phyloP scores from a whole-genome alignment of 495 filamentous ascomycete species.

The Annulohypoxylon bovei region DNA sequence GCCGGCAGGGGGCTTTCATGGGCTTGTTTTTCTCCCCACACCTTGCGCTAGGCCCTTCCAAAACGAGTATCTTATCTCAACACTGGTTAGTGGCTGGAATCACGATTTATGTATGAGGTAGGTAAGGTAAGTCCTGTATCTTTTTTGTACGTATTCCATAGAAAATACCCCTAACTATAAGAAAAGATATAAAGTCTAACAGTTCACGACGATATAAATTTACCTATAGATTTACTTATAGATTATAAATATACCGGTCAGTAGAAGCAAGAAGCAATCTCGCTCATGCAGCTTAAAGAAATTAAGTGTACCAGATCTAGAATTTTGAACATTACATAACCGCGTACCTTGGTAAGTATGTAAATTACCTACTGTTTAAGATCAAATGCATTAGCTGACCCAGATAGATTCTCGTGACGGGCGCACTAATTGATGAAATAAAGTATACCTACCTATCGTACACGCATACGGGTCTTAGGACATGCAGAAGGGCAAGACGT shows the following conservation, averaged over 20 bases:
- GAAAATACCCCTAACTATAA: neutral
- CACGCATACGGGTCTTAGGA: constrained; percentile 2
- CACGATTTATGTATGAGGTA: no score
- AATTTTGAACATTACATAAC: constrained; percentile 12
- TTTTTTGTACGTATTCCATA: neutral
- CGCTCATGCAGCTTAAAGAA: constrained; percentile 3
- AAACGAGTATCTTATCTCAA: constrained; percentile 15
- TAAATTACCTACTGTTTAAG: constrained; percentile 8
- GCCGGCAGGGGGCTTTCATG: constrained; percentile 27
- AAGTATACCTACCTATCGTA: neutral
- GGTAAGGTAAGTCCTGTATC: no score
- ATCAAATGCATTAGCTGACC: constrained; percentile 2
- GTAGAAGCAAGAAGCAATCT: neutral
- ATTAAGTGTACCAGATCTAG: constrained; percentile 7
- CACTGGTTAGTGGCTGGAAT: neutral
- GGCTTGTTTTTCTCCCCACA: constrained; percentile 30
- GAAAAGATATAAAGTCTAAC: neutral
- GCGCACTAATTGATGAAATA: neutral
- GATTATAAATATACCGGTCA: neutral
- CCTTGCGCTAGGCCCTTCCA: constrained; percentile 25
- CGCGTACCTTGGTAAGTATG: neutral
- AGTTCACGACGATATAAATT: neutral
- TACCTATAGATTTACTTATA: neutral
- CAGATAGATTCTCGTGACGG: constrained; percentile 4
- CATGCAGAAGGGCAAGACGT: neutral